Conservation (phyloP, 2,329 filamentous ascomycete genomes). For the Alternaria alternata region DNA sequence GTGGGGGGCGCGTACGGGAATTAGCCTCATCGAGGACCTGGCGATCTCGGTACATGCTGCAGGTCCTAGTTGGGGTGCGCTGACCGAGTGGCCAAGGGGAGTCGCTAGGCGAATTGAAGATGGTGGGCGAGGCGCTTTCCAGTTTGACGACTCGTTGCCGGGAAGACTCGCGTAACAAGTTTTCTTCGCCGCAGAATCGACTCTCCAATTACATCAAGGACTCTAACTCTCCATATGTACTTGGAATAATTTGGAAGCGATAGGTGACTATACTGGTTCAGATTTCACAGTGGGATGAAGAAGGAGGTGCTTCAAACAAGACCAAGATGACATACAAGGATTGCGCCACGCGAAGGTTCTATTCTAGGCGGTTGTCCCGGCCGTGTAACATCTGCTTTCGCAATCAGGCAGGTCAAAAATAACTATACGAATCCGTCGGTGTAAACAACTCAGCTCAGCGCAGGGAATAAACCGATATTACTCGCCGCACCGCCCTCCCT, state of each 20-base stretch:
- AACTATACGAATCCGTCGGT: neutral
- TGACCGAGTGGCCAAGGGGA: neutral
- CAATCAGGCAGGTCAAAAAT: neutral
- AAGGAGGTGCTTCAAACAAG: neutral
- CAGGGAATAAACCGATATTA: conserved; percentile 7
- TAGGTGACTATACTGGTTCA: too few relatives aligned
- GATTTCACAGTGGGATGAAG: too few relatives aligned
- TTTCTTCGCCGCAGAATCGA: too few relatives aligned
- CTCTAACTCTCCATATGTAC: too few relatives aligned
- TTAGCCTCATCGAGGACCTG: conserved; percentile 10
- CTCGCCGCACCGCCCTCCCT: conserved; percentile 9
- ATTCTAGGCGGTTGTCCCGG: neutral
- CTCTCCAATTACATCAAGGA: too few relatives aligned
- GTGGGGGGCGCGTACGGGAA: conserved; percentile 15
- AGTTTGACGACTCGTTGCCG: neutral
- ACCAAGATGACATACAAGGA: neutral
- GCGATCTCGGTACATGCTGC: conserved; percentile 3
- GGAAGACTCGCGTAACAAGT: too few relatives aligned
- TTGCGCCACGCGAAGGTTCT: neutral
- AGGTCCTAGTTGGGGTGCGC: conserved; percentile 7
- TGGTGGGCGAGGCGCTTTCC: neutral
- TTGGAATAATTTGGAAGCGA: neutral
- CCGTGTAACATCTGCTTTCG: too few relatives aligned
- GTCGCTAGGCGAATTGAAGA: neutral
- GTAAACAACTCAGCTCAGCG: neutral